Conservation (phyloP, 2,329 filamentous ascomycete genomes). For the Ceratocystis ficicola region DNA sequence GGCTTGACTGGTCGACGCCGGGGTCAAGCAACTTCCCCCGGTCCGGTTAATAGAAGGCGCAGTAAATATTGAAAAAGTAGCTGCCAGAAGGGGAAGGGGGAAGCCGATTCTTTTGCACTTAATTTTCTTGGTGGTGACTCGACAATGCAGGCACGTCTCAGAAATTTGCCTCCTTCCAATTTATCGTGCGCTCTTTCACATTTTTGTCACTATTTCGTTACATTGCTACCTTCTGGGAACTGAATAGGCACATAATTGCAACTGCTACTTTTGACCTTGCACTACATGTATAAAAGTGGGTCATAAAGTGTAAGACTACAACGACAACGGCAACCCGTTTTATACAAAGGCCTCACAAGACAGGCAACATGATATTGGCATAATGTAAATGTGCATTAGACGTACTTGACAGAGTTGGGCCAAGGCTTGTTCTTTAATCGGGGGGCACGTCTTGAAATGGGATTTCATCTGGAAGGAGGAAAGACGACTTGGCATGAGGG, state of each 20-base stretch:
- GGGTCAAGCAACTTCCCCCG: not conserved
- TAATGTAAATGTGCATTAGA: too few relatives aligned
- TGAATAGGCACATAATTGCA: too few relatives aligned
- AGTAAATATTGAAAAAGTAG: not conserved
- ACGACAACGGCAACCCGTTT: not conserved
- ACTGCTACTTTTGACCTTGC: too few relatives aligned
- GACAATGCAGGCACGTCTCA: not conserved
- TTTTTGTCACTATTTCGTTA: too few relatives aligned
- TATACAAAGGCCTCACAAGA: not conserved
- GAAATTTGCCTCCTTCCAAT: not conserved
- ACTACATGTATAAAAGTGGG: not conserved
- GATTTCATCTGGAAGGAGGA: not conserved
- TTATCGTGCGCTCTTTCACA: not conserved
- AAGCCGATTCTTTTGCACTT: not conserved
- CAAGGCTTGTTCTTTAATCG: too few relatives aligned
- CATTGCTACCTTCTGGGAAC: too few relatives aligned
- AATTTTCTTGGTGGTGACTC: not conserved
- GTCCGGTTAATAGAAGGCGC: slow-evolving; percentile 4
- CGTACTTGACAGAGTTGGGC: too few relatives aligned
- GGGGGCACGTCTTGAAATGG: not conserved
- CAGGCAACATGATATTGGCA: too few relatives aligned
- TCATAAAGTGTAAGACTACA: not conserved
- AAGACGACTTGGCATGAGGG: not conserved
- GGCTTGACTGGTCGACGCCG: not conserved
- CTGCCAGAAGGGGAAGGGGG: not conserved